These are phyloP conservation scores for Cystobasidium ongulense DNA, from an alignment of 768 basidiomycete genomes.

Conservation along the genomic window DNA sequence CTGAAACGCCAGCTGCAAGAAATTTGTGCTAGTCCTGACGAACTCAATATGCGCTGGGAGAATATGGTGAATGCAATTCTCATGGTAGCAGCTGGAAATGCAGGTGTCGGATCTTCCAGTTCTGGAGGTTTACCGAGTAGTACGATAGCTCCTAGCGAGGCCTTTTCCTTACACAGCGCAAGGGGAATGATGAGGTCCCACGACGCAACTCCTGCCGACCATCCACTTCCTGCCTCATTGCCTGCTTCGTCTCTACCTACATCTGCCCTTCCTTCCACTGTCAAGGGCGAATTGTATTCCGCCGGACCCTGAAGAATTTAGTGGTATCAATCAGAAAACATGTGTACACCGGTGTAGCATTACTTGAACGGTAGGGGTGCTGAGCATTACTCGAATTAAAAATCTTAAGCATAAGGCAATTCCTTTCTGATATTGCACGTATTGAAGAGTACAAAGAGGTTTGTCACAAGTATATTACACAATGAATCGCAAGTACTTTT, in stretches of 20 bases:
- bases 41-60: slow-evolving; percentile 10
- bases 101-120: neutral
- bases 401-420: neutral
- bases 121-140: neutral
- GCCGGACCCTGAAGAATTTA: neutral
- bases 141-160: neutral
- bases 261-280: neutral
- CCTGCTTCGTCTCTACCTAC: neutral
- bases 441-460: neutral
- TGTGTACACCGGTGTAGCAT: neutral
- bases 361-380: neutral
- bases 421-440: neutral
- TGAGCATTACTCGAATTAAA: neutral
- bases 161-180: neutral
- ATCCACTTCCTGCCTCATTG: neutral
- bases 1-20: slow-evolving; percentile 5
- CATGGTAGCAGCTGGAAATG: neutral
- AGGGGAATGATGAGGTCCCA: neutral
- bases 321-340: neutral
- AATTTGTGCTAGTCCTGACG: slow-evolving; percentile 5
- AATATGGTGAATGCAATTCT: neutral
- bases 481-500: too few relatives aligned
- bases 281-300: neutral
- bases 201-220: neutral
- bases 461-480: neutral